Conservation (phyloP, 1,284 basidiomycete species). For the Polyporus tsugae region DNA sequence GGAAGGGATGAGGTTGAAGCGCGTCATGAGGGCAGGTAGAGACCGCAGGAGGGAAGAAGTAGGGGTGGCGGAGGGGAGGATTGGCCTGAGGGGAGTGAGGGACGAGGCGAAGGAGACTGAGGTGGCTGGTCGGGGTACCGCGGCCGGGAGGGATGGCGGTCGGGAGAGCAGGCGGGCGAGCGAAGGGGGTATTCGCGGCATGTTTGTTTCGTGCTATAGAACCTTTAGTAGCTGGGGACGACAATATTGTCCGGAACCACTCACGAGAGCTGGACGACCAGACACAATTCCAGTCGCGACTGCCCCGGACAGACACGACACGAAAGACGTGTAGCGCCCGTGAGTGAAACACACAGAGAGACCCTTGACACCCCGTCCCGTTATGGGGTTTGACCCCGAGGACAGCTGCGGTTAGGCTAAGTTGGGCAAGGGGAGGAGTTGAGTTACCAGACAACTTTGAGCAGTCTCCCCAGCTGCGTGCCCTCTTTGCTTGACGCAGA, state of each 20-base stretch:
- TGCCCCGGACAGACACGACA: constrained; percentile 18
- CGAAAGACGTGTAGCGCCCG: constrained; percentile 23
- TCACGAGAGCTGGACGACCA: constrained; percentile 12
- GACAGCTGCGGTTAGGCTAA: constrained; percentile 16
- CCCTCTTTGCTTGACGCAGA: constrained; percentile 14
- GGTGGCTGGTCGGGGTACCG: constrained; percentile 21
- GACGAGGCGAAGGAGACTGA: constrained; percentile 26
- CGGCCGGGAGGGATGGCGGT: constrained; percentile 30
- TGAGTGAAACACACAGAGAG: not conserved
- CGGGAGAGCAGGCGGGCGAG: constrained; percentile 36
- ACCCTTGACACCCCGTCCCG: constrained; percentile 15
- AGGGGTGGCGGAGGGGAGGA: constrained; percentile 23
- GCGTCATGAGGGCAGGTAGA: constrained; percentile 21
- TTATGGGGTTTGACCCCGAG: constrained; percentile 20
- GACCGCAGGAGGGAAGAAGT: constrained; percentile 26
- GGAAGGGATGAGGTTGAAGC: constrained; percentile 19
- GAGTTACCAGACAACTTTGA: constrained; percentile 23
- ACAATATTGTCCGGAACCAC: not conserved
- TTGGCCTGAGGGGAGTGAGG: constrained; percentile 23
- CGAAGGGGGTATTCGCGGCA: constrained; percentile 40
- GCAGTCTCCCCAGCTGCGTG: constrained; percentile 15
- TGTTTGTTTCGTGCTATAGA: constrained; percentile 8
- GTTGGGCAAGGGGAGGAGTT: constrained; percentile 22
- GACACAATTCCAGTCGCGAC: not conserved
- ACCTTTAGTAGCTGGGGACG: not conserved